Evolutionary conservation across 2,329 filamentous ascomycete genomes (phyloP).

Genomic region (Aspergillus cejpii): DNA sequence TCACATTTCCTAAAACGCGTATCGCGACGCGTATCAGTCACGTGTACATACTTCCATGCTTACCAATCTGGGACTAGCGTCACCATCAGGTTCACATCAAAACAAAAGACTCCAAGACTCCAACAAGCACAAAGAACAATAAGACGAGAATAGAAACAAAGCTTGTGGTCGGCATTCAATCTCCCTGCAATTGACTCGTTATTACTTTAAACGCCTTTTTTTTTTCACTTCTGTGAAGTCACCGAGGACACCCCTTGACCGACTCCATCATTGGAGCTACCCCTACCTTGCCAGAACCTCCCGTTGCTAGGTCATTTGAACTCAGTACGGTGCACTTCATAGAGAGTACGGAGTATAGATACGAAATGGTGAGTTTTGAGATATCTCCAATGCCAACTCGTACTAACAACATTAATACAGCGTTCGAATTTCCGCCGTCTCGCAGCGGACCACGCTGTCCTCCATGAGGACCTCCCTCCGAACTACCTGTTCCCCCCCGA

Average conservation of each 20-base stretch:
- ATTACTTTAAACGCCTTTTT: no score
- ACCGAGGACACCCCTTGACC: not conserved
- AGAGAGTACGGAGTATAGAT: slow-evolving; percentile 2
- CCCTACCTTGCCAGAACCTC: no score
- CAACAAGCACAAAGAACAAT: not conserved
- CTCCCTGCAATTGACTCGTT: slow-evolving; percentile 2
- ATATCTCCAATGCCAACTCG: no score
- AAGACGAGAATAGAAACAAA: slow-evolving; percentile 3
- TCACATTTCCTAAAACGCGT: slow-evolving; percentile 24
- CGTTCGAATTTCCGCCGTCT: slow-evolving; percentile 49
- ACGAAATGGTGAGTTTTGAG: slow-evolving; percentile 4
- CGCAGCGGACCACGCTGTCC: slow-evolving; percentile 52
- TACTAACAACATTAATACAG: slow-evolving; percentile 17
- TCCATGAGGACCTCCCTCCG: slow-evolving; percentile 53
- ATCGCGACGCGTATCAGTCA: slow-evolving; percentile 11
- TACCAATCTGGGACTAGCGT: slow-evolving; percentile 9
- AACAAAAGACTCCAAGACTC: slow-evolving; percentile 11
- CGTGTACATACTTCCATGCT: slow-evolving; percentile 6
- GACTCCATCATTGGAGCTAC: not conserved
- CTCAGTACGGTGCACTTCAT: no score
- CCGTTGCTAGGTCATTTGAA: not conserved
- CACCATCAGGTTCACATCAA: slow-evolving; percentile 14
- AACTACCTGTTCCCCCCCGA: slow-evolving; percentile 54
- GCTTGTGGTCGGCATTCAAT: not conserved
- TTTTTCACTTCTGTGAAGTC: not conserved